Evolutionary conservation across 805 yeast genomes (phyloP).

Genomic region (Cyberlindnera maclurae): DNA sequence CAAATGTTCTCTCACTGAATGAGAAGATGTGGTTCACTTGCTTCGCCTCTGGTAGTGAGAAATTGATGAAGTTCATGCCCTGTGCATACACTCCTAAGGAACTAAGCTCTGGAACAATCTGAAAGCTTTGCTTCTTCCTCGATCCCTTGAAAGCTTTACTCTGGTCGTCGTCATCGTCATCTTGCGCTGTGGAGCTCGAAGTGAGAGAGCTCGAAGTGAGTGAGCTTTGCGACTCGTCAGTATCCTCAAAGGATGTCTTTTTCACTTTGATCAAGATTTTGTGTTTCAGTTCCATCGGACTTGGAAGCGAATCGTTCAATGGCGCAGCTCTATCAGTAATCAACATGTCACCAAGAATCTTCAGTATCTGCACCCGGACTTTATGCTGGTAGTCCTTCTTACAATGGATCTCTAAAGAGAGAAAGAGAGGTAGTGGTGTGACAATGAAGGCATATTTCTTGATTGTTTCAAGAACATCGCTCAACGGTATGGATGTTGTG

Average conservation of each 20-base stretch:
- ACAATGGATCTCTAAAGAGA: conserved; percentile 85
- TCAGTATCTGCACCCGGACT: conserved; percentile 45
- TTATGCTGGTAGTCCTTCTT: conserved; percentile 56
- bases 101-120: conserved; percentile 39
- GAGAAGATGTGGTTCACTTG: conserved; percentile 79
- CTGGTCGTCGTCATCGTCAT: conserved; percentile 33
- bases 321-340: conserved; percentile 23
- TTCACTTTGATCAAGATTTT: conserved; percentile 76
- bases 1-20: conserved; percentile 66
- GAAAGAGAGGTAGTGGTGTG: conserved; percentile 75
- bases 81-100: conserved; percentile 54
- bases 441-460: conserved; percentile 84
- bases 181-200: conserved; percentile 4
- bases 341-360: conserved; percentile 53
- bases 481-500: conserved; percentile 64
- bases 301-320: conserved; percentile 39
- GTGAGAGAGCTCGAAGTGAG: conserved; percentile 12
- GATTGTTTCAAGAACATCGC: conserved; percentile 64
- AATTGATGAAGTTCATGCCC: conserved; percentile 74
- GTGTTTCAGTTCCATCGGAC: conserved; percentile 68
- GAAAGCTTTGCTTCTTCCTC: conserved; percentile 12
- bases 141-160: conserved; percentile 1
- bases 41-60: conserved; percentile 81
- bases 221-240: conserved; percentile 10
- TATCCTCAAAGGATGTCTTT: conserved; percentile 16